phyloP scores from a whole-genome alignment of 192 early-diverging fungal genomes.

The Coemansia sp. region DNA sequence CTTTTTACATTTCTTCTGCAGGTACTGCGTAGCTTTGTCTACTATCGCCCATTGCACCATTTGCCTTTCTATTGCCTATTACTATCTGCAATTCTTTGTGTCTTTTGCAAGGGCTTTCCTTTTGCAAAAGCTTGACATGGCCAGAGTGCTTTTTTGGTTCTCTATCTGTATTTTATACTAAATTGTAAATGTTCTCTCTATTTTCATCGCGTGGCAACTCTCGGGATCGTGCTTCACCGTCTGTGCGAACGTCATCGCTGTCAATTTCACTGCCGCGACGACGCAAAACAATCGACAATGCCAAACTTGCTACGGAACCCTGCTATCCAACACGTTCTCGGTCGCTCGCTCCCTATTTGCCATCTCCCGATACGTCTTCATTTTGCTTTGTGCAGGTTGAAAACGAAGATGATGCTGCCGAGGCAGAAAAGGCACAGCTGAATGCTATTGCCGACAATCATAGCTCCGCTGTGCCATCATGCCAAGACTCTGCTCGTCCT shows the following conservation, averaged over 20 bases:
- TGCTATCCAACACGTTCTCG: slow-evolving; percentile 32
- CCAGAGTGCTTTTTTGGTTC: too few species aligned
- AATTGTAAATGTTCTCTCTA: slow-evolving; percentile 19
- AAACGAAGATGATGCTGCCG: slow-evolving; percentile 16
- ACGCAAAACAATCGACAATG: slow-evolving; percentile 9
- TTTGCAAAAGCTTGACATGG: too few species aligned
- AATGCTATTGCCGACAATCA: slow-evolving; percentile 26
- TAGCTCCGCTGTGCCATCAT: slow-evolving; percentile 6
- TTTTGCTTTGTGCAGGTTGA: slow-evolving; percentile 36
- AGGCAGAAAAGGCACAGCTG: slow-evolving; percentile 23
- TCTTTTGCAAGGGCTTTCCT: too few species aligned
- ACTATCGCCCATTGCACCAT: too few species aligned
- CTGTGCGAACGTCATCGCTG: slow-evolving; percentile 20
- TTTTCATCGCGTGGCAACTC: slow-evolving; percentile 42
- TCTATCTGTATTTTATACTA: too few species aligned
- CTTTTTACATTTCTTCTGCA: too few species aligned
- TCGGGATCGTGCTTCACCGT: slow-evolving; percentile 8
- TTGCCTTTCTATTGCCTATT: too few species aligned
- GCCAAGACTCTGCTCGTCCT: slow-evolving; percentile 17
- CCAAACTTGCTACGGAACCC: neutral
- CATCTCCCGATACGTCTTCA: neutral
- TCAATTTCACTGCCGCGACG: neutral
- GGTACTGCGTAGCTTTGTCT: too few species aligned
- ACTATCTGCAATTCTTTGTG: too few species aligned
- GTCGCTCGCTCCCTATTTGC: slow-evolving; percentile 19